Percentiles rank a stretch among this genome's conserved stretches.
Conservation (phyloP, 805 yeast species). For the Torulaspora delbrueckii region DNA sequence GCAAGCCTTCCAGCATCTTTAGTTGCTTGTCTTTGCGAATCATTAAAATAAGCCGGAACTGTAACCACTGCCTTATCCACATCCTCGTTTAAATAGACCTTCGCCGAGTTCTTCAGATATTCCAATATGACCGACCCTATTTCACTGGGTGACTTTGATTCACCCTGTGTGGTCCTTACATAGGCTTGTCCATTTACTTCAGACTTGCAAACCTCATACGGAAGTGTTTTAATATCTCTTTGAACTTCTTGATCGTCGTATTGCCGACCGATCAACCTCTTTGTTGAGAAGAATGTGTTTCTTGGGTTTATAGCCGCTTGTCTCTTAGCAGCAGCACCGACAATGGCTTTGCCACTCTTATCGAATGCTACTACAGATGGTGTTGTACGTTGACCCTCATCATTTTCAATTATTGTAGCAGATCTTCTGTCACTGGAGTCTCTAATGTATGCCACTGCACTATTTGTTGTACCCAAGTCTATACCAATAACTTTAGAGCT, state of each 20-base stretch:
- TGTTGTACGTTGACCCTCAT: conserved; percentile 70
- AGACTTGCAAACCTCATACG: conserved; percentile 57
- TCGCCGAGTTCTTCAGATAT: conserved; percentile 65
- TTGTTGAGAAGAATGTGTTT: conserved; percentile 77
- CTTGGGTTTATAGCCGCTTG: conserved; percentile 72
- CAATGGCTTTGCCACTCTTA: conserved; percentile 38
- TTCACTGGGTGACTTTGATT: conserved; percentile 60
- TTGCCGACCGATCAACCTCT: conserved; percentile 72
- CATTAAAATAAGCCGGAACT: conserved; percentile 82
- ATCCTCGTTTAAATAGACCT: conserved; percentile 46
- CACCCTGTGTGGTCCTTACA: conserved; percentile 40
- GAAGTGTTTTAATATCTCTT: conserved; percentile 56
- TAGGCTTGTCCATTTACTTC: conserved; percentile 63
- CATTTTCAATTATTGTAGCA: conserved; percentile 66
- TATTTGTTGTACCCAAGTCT: conserved; percentile 81
- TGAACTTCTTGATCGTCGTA: conserved; percentile 67
- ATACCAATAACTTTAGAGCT: conserved; percentile 58
- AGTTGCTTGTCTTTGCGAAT: conserved; percentile 79
- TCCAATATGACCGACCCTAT: conserved; percentile 61
- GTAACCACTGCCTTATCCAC: conserved; percentile 74
- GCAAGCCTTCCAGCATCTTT: conserved; percentile 70
- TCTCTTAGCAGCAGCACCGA: conserved; percentile 71
- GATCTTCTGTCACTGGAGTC: conserved; percentile 50
- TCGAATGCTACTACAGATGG: conserved; percentile 73
- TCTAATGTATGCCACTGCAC: conserved; percentile 62